These are phyloP conservation scores for Ustilago tritici DNA, from an alignment of 1,284 basidiomycete species.

Conservation along the genomic window DNA sequence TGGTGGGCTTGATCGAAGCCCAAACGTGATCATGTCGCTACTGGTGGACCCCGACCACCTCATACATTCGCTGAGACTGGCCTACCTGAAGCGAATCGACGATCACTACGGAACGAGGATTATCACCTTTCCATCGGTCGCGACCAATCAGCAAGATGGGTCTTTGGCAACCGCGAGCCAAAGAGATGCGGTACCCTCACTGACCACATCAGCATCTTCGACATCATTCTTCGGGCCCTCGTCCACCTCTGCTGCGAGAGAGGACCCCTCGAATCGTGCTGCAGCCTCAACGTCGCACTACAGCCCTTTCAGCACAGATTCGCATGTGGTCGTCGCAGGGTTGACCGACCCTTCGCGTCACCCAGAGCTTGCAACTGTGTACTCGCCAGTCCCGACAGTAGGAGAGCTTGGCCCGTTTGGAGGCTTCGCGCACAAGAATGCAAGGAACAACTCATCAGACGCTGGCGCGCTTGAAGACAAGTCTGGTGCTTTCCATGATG, in stretches of 20 bases:
- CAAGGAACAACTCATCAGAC: neutral
- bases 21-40: slow-evolving; percentile 39
- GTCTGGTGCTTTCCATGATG: slow-evolving; percentile 1
- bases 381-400: slow-evolving; percentile 48
- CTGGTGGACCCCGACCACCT: slow-evolving; percentile 55
- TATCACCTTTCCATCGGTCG: slow-evolving; percentile 52
- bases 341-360: slow-evolving; percentile 41
- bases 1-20: neutral
- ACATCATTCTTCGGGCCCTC: slow-evolving; percentile 32
- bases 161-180: neutral
- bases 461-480: neutral
- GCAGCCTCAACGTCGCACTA: slow-evolving; percentile 15
- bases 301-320: slow-evolving; percentile 32
- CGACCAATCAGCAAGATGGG: slow-evolving; percentile 7
- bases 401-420: slow-evolving; percentile 28
- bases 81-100: slow-evolving; percentile 61
- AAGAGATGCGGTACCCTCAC: neutral
- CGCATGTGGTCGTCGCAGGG: slow-evolving; percentile 52
- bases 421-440: slow-evolving; percentile 9
- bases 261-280: slow-evolving; percentile 2
- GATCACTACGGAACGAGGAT: slow-evolving; percentile 59
- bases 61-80: slow-evolving; percentile 59
- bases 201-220: slow-evolving; percentile 30
- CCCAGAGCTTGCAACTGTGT: slow-evolving; percentile 54
- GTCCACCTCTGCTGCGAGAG: slow-evolving; percentile 10